Evolutionary conservation across 495 filamentous ascomycete genomes (phyloP), one percentile per base, ranked within the genome.

Genomic region (Hypomontagnella monticulosa): DNA sequence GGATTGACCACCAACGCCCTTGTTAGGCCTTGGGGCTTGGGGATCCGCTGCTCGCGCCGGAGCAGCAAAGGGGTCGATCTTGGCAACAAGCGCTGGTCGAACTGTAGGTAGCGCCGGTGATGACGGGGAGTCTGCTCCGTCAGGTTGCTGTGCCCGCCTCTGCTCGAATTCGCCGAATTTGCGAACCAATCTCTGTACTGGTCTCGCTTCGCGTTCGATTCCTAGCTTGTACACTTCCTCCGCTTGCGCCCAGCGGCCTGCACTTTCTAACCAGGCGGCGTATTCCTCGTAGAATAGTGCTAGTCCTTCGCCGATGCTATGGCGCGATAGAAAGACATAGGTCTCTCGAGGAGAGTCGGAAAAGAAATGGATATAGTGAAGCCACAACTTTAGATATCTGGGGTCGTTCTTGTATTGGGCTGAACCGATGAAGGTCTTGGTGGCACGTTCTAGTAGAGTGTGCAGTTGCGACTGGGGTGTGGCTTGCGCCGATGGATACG

Each of bases 221-320:
- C 96, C 95, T 43, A 96, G 80, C 61, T 86, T 85, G 66, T 95
- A 99, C 1, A 99, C 89, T 74, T 99, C 96, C 56, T 96, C 92
- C 6, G 96, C 95, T 73, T 98, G 95, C 6, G 83, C 84, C 92
- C 94, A 97, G 48, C 93, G 83, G 14, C 89, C 92, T 9, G 88
- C 89, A 48, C 86, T 82, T 78, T 99, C 95, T 15, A 99, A 77
- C 91, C 93, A 96, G 0, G 85, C 89, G 0, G 95, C 93, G 78
- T 96, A 98, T 68, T 98, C 96, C 71, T 99, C 95, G 75, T 99
- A 98, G 71, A 93, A 99, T n/a, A 97, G 78, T 0, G 95, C 95
- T 8, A 99, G 80, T 1, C 85, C 81, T 67, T 97, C 93, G 44
- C 93, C 95, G 60, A 98, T 90, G 57, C 84, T 83, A 61, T 98